Conservation (phyloP, 2,329 filamentous ascomycete species). For the Ceratocystis albifundus region DNA sequence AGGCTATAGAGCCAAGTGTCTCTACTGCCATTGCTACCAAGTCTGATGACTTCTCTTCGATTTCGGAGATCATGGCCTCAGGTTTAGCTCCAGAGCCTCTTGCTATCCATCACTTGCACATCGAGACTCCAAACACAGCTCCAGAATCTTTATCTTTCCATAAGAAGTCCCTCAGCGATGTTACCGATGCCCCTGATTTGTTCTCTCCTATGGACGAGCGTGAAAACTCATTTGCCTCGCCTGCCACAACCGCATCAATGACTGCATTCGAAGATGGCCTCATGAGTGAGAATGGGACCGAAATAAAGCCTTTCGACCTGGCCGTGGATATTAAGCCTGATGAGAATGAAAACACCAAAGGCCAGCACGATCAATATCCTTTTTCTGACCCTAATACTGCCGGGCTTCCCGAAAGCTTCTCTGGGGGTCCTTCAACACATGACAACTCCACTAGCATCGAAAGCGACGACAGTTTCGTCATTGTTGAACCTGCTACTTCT, state of each 20-base stretch:
- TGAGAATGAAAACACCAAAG: background rate
- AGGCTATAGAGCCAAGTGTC: background rate
- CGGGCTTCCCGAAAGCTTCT: background rate
- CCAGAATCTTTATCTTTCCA: slow-evolving; percentile 15
- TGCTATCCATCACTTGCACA: slow-evolving; percentile 2
- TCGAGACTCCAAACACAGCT: slow-evolving; percentile 9
- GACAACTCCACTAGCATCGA: background rate
- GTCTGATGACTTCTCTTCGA: slow-evolving; percentile 7
- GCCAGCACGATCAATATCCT: background rate
- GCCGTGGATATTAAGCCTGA: slow-evolving; percentile 8
- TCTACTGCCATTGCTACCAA: background rate
- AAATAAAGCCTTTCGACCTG: slow-evolving; percentile 19
- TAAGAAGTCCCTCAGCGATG: slow-evolving; percentile 20
- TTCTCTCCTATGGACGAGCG: slow-evolving; percentile 19
- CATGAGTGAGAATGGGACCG: slow-evolving; percentile 1
- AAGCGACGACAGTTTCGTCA: slow-evolving; percentile 14
- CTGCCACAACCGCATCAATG: slow-evolving; percentile 21
- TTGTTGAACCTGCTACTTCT: background rate
- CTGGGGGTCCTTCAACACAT: background rate
- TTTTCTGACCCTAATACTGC: background rate
- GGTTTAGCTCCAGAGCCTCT: slow-evolving; percentile 10
- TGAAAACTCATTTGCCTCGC: slow-evolving; percentile 22
- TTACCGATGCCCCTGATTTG: slow-evolving; percentile 14
- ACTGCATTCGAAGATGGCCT: background rate
- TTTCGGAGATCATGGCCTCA: slow-evolving; percentile 13